Percentiles rank a stretch among this genome's conserved stretches.
Evolutionary conservation across 1,284 basidiomycete species (phyloP).

Genomic region (Pascua sp.): DNA sequence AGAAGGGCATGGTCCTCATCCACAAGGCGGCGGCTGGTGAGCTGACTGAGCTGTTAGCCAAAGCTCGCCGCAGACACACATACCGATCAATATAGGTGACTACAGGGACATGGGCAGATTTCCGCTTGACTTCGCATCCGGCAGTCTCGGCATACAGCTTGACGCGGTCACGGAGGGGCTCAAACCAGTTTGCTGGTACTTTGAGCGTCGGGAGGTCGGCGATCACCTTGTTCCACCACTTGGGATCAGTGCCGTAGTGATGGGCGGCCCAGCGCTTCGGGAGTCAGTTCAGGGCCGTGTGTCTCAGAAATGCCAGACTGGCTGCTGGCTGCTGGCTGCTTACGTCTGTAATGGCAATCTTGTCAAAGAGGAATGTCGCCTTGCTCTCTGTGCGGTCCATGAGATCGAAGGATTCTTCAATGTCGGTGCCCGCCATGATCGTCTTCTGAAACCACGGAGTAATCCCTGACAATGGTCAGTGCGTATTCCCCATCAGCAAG

Average conservation of each 20-base stretch:
- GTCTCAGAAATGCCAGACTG: background rate
- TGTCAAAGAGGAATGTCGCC: conserved; percentile 30
- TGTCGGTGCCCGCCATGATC: conserved; percentile 24
- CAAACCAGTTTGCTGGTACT: conserved; percentile 25
- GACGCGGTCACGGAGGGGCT: conserved; percentile 24
- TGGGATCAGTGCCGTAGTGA: conserved; percentile 13
- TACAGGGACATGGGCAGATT: conserved; percentile 22
- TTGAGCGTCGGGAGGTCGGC: conserved; percentile 22
- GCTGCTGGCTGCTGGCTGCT: background rate
- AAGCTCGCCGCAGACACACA: background rate
- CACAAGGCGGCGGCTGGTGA: conserved; percentile 21
- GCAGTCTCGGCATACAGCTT: conserved; percentile 15
- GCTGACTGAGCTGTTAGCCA: conserved; percentile 7
- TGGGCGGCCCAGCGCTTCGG: conserved; percentile 30
- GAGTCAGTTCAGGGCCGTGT: background rate
- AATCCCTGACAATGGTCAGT: conserved; percentile 14
- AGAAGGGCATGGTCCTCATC: conserved; percentile 17
- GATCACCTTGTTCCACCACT: conserved; percentile 30
- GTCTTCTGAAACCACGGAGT: conserved; percentile 34
- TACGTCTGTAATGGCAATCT: conserved; percentile 29
- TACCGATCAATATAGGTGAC: conserved; percentile 31
- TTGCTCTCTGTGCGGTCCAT: conserved; percentile 21
- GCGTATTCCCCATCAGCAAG: too few relatives aligned
- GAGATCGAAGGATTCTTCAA: conserved; percentile 28
- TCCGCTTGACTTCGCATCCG: conserved; percentile 15